Base-by-base conservation (phyloP, 2,329 filamentous ascomycete species). In the Scopulariopsis brevicaulis region DNA sequence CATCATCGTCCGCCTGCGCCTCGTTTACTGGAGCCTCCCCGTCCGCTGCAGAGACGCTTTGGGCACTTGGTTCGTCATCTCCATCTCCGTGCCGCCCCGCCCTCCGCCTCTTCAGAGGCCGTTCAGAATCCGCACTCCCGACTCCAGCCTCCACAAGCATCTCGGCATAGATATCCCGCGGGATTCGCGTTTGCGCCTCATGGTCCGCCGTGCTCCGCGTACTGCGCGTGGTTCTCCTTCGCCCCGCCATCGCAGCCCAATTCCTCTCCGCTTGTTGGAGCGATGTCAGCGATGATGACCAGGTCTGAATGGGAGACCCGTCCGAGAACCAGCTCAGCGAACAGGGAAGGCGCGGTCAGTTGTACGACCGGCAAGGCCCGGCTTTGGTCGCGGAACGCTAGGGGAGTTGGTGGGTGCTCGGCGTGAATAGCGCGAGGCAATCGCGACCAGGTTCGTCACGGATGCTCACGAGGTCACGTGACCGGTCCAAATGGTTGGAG, bases 141-240 rank as follows among this genome's bases (percentile, higher is more conserved):
- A 77, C 69, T n/a, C 76, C 73, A n/a, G 73, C 77, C 61, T 79
- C 77, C 14, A 67, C 67, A 37, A 80, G 70, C 76, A 80, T 77
- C 60, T 79, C 71, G 50, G 67, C 70, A 63, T 79, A 79, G 37
- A 80, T 70, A 32, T 73, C 68, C 24, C 71, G 70, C 11, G 55
- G 55, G 1, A 18, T 40, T 18, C 25, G 55, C 11, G 55, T 24
- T 12, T 52, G 40, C 4, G 24, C 22, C 10, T 40, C 32, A 22
- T 35, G 25, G 14, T 37, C 18, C 20, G 7, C 20, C 4, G 55
- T 10, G 11, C 48, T 15, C n/a, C 55, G 46, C 20, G 40, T 14
- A 20, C 55, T 40, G 28, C 55, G 34, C 7, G 28, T 53, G 32
- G 34, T 11, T 28, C 48, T 28, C 22, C 37, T 57, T 32, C n/a